Evolutionary conservation across 345 rosid species (phyloP), one percentile per base, ranked within the genome.

Genomic region (Mangifera indica): DNA sequence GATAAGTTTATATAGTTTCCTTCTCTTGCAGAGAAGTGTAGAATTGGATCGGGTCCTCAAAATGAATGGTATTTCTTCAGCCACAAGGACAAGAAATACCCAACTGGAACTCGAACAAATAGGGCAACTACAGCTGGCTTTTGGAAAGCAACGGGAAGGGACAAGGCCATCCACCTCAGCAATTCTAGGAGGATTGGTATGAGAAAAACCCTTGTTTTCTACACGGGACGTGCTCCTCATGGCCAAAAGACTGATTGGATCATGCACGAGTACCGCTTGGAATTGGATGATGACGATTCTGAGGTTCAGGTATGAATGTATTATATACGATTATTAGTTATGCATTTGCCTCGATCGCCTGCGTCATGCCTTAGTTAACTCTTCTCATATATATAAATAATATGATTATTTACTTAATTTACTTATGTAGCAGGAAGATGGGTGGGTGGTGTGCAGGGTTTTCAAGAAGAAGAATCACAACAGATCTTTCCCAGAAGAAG

Each of bases 61-160:
- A 88, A 91, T 69, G 99, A 95, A 64, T 95, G 99, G 99, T 95
- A 92, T 73, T 92, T 95, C 81, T 95, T 95, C 81, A 95, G 99
- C 78, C 99, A 95, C 81, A 95, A 95, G 84, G 99, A 95, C 84
- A 95, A 92, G 89, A 95, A 95, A 63, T 95, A 95, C 66, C 99
- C 99, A 21, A 95, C 99, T 0, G 99, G 99, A 66, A 95, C 96
- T 26, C 77, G 99, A 79, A 95, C 99, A 29, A 95, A 95, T 77
- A 81, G 99, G 52, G 99, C 99, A 76, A 95, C 99, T 21, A 83
- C 89, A 18, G 99, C 98, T 10, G 99, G 99, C 1, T 95, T 95
- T 60, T 95, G 99, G 99, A 95, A 95, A 70, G 99, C 99, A n/a
- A 95, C 99, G 0, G 99, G 99, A 65, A 89, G 99, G 81, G 99